A percentile compares a stretch with the other conserved stretches of the same genome.
phyloP scores from a whole-genome alignment of 208 protist genomes.

The Trypanosoma lewisi region DNA sequence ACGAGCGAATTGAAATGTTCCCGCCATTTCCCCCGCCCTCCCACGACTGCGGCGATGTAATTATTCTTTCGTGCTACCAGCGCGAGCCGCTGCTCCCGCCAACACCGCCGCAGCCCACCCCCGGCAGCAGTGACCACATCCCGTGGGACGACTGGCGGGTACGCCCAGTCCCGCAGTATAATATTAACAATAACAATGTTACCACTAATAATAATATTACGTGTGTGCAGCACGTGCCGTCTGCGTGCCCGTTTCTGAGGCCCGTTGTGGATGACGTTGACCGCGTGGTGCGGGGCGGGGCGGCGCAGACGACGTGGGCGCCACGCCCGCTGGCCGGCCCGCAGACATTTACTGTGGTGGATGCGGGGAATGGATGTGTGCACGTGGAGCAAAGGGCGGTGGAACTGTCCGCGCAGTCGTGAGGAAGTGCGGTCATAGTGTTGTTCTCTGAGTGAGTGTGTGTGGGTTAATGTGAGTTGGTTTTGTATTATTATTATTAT shows the following conservation, averaged over 20 bases:
- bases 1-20: constrained; percentile 41
- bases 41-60: background rate
- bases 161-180: constrained; percentile 28
- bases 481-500: background rate
- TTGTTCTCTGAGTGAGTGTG: constrained; percentile 10
- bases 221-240: constrained; percentile 20
- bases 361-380: background rate
- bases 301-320: constrained; percentile 8
- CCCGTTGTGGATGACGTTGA: constrained; percentile 16
- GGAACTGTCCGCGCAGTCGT: background rate
- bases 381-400: constrained; percentile 10
- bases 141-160: constrained; percentile 48
- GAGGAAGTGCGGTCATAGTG: background rate
- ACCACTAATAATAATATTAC: background rate
- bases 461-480: background rate
- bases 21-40: constrained; percentile 21
- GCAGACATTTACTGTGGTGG: constrained; percentile 16
- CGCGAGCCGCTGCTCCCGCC: constrained; percentile 35
- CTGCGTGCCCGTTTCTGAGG: constrained; percentile 23
- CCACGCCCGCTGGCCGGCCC: constrained; percentile 16
- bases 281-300: constrained; percentile 8
- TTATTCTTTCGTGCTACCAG: constrained; percentile 10
- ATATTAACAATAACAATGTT: background rate
- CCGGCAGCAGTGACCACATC: constrained; percentile 32
- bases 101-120: constrained; percentile 46